A percentile compares a stretch with the other conserved stretches of the same genome.
Conservation (phyloP, 768 basidiomycete genomes). For the Leccinellum rugosiceps region DNA sequence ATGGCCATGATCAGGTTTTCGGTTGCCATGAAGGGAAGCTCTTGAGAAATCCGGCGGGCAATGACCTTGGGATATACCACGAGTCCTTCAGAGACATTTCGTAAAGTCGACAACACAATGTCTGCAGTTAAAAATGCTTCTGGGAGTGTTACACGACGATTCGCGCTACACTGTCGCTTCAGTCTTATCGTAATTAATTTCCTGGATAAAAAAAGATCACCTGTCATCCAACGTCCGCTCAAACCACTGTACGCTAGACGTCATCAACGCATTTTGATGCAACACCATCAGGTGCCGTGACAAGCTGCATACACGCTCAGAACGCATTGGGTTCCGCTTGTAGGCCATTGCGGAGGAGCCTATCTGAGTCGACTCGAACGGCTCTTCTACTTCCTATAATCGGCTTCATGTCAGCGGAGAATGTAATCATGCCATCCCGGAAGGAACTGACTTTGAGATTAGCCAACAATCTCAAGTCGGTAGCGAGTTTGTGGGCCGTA, state of each 20-base stretch:
- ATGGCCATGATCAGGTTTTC: constrained; percentile 99
- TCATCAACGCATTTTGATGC: constrained; percentile 96
- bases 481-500: constrained; percentile 97
- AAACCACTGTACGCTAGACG: constrained; percentile 94
- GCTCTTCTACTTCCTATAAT: constrained; percentile 90
- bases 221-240: constrained; percentile 97
- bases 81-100: constrained; percentile 96
- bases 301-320: constrained; percentile 94
- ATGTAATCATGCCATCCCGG: background rate
- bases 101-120: constrained; percentile 91
- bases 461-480: constrained; percentile 90
- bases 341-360: constrained; percentile 98
- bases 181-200: background rate
- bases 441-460: constrained; percentile 70
- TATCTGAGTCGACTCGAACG: constrained; percentile 98
- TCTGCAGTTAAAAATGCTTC: constrained; percentile 97
- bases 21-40: constrained; percentile 99
- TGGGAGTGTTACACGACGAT: constrained; percentile 92
- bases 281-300: constrained; percentile 94
- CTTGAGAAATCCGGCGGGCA: constrained; percentile 84
- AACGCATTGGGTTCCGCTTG: constrained; percentile 99
- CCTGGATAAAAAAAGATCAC: constrained; percentile 34
- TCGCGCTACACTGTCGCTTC: constrained; percentile 58
- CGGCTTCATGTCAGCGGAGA: constrained; percentile 1
- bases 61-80: constrained; percentile 99